Conservation (phyloP, 2,329 filamentous ascomycete genomes). For the Ascocoryne sarcoides region DNA sequence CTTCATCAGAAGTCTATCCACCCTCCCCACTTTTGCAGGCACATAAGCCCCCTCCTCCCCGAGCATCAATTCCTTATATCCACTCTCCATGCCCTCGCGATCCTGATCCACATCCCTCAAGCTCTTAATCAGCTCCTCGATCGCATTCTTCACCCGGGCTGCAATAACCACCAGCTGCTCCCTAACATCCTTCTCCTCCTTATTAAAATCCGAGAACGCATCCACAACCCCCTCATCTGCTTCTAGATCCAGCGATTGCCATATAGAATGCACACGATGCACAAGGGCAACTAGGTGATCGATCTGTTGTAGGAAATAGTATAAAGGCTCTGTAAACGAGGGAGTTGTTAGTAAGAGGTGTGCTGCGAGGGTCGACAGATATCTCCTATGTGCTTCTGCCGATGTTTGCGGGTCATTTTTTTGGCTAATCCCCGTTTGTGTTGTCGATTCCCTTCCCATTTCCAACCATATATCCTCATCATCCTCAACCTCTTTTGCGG, state of each 20-base stretch:
- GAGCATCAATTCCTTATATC: slow-evolving; percentile 26
- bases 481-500: slow-evolving; percentile 9
- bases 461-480: slow-evolving; percentile 38
- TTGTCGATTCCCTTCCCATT: slow-evolving; percentile 14
- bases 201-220: slow-evolving; percentile 59
- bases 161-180: slow-evolving; percentile 56
- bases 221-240: slow-evolving; percentile 75
- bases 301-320: slow-evolving; percentile 61
- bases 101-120: slow-evolving; percentile 46
- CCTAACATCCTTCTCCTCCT: slow-evolving; percentile 63
- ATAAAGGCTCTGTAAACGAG: slow-evolving; percentile 55
- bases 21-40: slow-evolving; percentile 64
- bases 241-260: slow-evolving; percentile 72
- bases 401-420: slow-evolving; percentile 77
- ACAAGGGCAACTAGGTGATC: slow-evolving; percentile 75
- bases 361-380: slow-evolving; percentile 59
- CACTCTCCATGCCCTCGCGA: slow-evolving; percentile 28
- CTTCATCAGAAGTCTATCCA: slow-evolving; percentile 86
- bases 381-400: slow-evolving; percentile 67
- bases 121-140: slow-evolving; percentile 50
- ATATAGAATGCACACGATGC: slow-evolving; percentile 65
- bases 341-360: slow-evolving; percentile 57
- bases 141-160: slow-evolving; percentile 54
- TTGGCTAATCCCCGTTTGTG: slow-evolving; percentile 15
- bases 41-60: slow-evolving; percentile 48